Conservation (phyloP, 805 yeast species). For the Candida berthetii region DNA sequence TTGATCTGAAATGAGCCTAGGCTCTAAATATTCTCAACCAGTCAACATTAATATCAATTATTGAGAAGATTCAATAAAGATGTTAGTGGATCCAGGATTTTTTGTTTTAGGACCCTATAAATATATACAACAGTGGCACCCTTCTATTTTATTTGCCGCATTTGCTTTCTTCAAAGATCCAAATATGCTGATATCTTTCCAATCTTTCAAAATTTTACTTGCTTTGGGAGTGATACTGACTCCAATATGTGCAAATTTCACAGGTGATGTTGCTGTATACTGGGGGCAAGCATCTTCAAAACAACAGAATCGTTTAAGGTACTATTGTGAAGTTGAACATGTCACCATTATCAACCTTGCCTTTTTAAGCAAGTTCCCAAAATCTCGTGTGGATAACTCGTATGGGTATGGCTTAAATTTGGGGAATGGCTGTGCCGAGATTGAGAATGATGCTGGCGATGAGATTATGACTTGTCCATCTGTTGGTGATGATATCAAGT, state of each 20-base stretch:
- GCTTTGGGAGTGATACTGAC: no score
- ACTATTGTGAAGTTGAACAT: conserved; percentile 56
- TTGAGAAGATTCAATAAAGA: no score
- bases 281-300: conserved; percentile 73
- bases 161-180: no score
- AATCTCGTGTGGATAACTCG: conserved; percentile 4
- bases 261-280: conserved; percentile 55
- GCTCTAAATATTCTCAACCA: no score
- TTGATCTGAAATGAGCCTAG: no score
- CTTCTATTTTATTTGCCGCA: no score
- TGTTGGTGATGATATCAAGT: conserved; percentile 61
- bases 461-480: conserved; percentile 29
- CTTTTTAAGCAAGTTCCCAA: conserved; percentile 60
- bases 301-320: conserved; percentile 36
- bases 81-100: no score
- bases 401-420: conserved; percentile 39
- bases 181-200: no score
- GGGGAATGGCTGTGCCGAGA: conserved; percentile 40
- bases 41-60: no score
- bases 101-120: no score
- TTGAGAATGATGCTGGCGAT: conserved; percentile 28
- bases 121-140: no score
- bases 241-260: conserved; percentile 25
- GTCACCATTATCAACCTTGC: conserved; percentile 74
- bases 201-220: no score